Evolutionary conservation across 2,329 filamentous ascomycete genomes (phyloP).

Genomic region (Aspergillus sp.): DNA sequence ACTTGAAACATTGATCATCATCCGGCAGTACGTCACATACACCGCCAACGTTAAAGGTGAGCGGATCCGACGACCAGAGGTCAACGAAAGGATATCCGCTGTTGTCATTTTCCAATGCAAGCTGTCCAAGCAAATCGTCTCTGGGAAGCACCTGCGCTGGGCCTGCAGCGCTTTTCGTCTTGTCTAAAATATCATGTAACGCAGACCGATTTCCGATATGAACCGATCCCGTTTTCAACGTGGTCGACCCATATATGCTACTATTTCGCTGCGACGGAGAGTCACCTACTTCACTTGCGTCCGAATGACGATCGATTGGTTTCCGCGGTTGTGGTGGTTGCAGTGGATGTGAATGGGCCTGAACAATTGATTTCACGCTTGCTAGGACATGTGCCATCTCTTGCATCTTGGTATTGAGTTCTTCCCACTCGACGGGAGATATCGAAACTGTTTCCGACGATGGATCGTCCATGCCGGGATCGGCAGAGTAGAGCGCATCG

Average conservation of each 20-base stretch:
- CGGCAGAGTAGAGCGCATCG: constrained; percentile 22
- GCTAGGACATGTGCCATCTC: constrained; percentile 35
- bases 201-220: constrained; percentile 60
- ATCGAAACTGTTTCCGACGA: constrained; percentile 30
- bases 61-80: constrained; percentile 61
- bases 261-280: constrained; percentile 21
- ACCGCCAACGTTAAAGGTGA: constrained; percentile 54
- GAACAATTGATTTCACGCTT: constrained; percentile 33
- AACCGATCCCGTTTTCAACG: constrained; percentile 51
- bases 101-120: constrained; percentile 60
- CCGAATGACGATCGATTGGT: constrained; percentile 13
- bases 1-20: constrained; percentile 50
- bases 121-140: constrained; percentile 58
- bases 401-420: constrained; percentile 35
- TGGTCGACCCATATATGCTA: constrained; percentile 30
- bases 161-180: constrained; percentile 41
- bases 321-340: constrained; percentile 12
- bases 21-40: constrained; percentile 57
- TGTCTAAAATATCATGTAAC: constrained; percentile 55
- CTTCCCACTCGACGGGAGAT: constrained; percentile 36
- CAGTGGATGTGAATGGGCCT: constrained; percentile 27
- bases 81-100: constrained; percentile 63
- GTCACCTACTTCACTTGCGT: constrained; percentile 6
- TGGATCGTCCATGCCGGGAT: constrained; percentile 19
- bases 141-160: constrained; percentile 53